Conservation (phyloP, 1,284 basidiomycete species). For the Hemileia vastatrix region DNA sequence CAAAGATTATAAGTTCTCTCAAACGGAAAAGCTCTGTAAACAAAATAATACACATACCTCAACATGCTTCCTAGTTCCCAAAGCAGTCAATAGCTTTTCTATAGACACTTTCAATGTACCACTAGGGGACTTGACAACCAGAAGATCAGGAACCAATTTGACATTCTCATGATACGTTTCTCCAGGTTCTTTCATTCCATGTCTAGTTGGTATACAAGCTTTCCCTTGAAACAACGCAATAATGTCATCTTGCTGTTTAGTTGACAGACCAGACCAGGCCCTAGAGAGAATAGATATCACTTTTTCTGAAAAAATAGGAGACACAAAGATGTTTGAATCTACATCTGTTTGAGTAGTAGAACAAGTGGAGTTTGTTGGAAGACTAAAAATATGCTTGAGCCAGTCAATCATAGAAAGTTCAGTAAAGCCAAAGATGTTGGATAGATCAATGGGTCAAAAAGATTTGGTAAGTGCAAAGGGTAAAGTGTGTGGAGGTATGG, state of each 20-base stretch:
- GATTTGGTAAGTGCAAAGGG: conserved; percentile 57
- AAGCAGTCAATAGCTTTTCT: conserved; percentile 63
- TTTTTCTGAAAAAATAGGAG: conserved; percentile 69
- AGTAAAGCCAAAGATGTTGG: conserved; percentile 55
- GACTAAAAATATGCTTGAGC: conserved; percentile 58
- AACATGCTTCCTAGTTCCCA: conserved; percentile 85
- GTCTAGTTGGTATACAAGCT: conserved; percentile 72
- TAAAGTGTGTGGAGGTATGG: conserved; percentile 66
- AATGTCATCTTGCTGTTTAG: conserved; percentile 55
- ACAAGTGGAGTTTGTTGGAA: conserved; percentile 48
- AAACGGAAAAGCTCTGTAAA: conserved; percentile 62
- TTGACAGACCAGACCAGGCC: conserved; percentile 63
- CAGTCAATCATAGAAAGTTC: conserved; percentile 71
- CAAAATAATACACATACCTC: conserved; percentile 43
- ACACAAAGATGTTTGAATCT: conserved; percentile 48
- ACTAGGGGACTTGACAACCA: conserved; percentile 67
- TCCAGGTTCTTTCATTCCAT: conserved; percentile 58
- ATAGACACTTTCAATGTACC: conserved; percentile 62
- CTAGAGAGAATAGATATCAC: conserved; percentile 63
- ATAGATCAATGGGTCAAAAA: conserved; percentile 49
- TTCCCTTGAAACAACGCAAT: conserved; percentile 55
- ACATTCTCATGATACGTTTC: conserved; percentile 83
- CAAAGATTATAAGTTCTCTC: conserved; percentile 68
- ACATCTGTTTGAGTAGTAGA: no score
- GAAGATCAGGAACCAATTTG: conserved; percentile 76